Evolutionary conservation across 2,329 filamentous ascomycete species (phyloP), one percentile per base, ranked within the genome.

Genomic region (Arthrobotrys conoides): DNA sequence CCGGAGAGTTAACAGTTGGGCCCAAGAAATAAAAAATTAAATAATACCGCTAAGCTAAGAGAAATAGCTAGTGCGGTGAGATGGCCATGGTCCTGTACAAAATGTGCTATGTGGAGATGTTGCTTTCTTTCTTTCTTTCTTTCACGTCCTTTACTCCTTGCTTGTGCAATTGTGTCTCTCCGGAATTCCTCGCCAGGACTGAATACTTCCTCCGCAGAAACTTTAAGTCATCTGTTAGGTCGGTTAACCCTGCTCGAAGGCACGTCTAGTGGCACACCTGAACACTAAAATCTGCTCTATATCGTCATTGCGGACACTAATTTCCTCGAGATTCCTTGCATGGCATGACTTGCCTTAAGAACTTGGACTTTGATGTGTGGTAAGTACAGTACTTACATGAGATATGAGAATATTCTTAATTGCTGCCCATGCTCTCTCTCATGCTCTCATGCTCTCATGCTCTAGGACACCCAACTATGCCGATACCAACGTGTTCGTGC

Each of bases 251-350:
- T 76, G 71, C 12, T 61, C 65, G 27, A 36, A 27, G 18, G 27
- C 55, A 51, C 33, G 18, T 57, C 57, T 59, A 61, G 61, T 71
- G 73, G 67, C 73, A 77, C 73, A 71, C 73, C 59, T 67, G 59
- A 49, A 44, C 61, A 61, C 61, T 67, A 71, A 71, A 71, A 77
- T 66, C 66, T 77, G 73, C 73, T 71, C 38, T 30, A 67, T 77
- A 71, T 77, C 73, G 73, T 77, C 73, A 77, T 77, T 49, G 67
- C 73, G 73, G 73, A 71, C 67, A 77, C 73, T 77, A 77, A 71
- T 77, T 76, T 71, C 66, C 49, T 76, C 57, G 59, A 64, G 27
- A 77, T 77, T 77, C 67, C 73, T 71, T 71, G 73, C 73, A 77
- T 71, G 63, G 51, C 59, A 77, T 67, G 67, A 49, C 66, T 53